Conservation (phyloP, 306 rosid genomes). For the Cucumis melo region DNA sequence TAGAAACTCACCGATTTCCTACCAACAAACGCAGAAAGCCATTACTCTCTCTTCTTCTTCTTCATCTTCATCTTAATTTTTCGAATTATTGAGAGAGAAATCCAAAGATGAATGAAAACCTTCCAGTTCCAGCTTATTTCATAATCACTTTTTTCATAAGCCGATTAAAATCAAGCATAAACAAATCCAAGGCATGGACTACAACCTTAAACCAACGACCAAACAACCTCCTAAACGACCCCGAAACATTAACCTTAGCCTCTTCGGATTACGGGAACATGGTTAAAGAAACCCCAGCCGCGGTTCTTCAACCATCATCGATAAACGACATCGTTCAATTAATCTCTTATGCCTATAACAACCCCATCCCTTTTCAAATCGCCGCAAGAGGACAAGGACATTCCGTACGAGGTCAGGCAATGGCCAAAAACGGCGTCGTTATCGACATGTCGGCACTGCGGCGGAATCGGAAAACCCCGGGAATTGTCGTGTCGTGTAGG, state of each 20-base stretch:
- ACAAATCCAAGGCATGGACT: conserved; percentile 21
- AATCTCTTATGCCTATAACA: conserved; percentile 31
- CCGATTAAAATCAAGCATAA: conserved; percentile 27
- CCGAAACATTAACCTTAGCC: conserved; percentile 30
- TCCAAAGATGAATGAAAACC: conserved; percentile 27
- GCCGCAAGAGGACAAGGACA: conserved; percentile 80
- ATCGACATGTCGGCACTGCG: conserved; percentile 48
- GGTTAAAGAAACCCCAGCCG: conserved; percentile 27
- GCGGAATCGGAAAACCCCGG: conserved; percentile 1
- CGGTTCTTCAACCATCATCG: conserved; percentile 40
- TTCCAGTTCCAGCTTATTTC: conserved; percentile 16
- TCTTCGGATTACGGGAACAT: conserved; percentile 61
- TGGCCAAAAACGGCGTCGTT: conserved; percentile 54
- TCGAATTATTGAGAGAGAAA: background rate
- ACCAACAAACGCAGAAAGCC: background rate
- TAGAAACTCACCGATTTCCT: background rate
- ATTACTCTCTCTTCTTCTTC: background rate
- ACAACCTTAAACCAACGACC: background rate
- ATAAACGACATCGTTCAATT: conserved; percentile 26
- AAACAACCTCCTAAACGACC: conserved; percentile 24
- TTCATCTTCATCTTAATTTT: background rate
- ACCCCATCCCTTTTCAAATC: conserved; percentile 5
- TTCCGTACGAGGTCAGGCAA: conserved; percentile 57
- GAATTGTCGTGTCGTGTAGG: conserved; percentile 17
- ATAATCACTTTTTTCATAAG: conserved; percentile 17